Percentiles rank a stretch among this genome's conserved stretches.
Conservation (phyloP, 805 yeast genomes). For the Lachancea nothofagi region DNA sequence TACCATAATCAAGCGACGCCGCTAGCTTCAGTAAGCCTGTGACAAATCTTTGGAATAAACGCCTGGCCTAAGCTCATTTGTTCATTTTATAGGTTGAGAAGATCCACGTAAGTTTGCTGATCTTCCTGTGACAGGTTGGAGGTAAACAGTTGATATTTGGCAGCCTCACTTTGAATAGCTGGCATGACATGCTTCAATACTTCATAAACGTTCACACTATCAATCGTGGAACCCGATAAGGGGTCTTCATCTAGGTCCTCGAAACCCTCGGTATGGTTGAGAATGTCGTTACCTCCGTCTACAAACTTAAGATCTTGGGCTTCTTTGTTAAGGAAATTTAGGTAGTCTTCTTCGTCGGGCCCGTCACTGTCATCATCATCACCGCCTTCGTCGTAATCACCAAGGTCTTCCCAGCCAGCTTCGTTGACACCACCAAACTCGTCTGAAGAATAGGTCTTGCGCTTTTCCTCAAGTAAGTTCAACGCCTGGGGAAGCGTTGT, state of each 20-base stretch:
- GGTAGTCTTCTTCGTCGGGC: slow-evolving; percentile 41
- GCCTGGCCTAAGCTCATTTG: background rate
- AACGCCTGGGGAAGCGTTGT: slow-evolving; percentile 69
- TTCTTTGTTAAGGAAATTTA: slow-evolving; percentile 44
- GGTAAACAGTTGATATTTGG: slow-evolving; percentile 45
- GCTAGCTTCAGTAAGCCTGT: background rate
- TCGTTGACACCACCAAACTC: slow-evolving; percentile 23
- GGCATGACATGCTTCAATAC: slow-evolving; percentile 54
- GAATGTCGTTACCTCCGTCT: slow-evolving; percentile 31
- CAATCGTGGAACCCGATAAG: slow-evolving; percentile 72
- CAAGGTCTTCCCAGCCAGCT: slow-evolving; percentile 13
- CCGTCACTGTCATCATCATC: slow-evolving; percentile 35
- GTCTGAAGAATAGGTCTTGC: slow-evolving; percentile 45
- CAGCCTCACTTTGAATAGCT: slow-evolving; percentile 44
- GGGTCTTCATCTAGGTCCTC: slow-evolving; percentile 83
- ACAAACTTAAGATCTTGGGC: slow-evolving; percentile 35
- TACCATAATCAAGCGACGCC: too few species aligned
- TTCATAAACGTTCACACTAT: slow-evolving; percentile 63
- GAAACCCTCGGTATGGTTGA: slow-evolving; percentile 44
- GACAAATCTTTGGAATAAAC: background rate
- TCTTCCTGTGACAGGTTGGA: slow-evolving; percentile 36
- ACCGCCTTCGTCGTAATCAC: slow-evolving; percentile 27
- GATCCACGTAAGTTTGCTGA: slow-evolving; percentile 29
- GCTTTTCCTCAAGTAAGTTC: slow-evolving; percentile 53
- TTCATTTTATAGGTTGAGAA: slow-evolving; percentile 13